These are phyloP conservation scores for Holtermanniella nyarrowii DNA, from an alignment of 768 basidiomycete genomes.

Conservation along the genomic window DNA sequence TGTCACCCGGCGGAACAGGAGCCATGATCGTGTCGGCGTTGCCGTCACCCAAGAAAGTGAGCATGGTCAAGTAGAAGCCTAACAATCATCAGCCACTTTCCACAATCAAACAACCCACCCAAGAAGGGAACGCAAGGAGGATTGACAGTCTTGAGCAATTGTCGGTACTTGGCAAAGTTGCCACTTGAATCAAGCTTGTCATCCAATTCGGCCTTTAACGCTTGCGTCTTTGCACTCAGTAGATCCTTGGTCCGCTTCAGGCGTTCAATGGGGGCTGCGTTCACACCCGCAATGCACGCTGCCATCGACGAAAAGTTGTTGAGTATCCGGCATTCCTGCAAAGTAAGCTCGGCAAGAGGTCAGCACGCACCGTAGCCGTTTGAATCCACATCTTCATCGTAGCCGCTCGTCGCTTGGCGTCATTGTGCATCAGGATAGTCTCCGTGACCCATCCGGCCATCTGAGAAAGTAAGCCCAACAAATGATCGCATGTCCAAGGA, in stretches of 20 bases:
- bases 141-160: conserved; percentile 65
- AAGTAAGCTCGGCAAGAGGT: neutral
- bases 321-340: conserved; percentile 70
- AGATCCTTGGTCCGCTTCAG: conserved; percentile 90
- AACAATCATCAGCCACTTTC: neutral
- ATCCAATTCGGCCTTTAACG: conserved; percentile 68
- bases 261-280: conserved; percentile 83
- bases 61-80: conserved; percentile 91
- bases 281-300: conserved; percentile 85
- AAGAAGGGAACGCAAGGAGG: conserved; percentile 96
- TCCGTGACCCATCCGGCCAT: conserved; percentile 55
- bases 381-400: conserved; percentile 81
- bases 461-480: too few species aligned
- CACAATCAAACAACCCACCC: conserved; percentile 48
- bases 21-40: conserved; percentile 41
- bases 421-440: conserved; percentile 76
- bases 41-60: conserved; percentile 98
- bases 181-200: conserved; percentile 84
- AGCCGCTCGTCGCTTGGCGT: conserved; percentile 66
- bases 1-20: conserved; percentile 42
- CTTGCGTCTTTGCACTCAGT: conserved; percentile 62
- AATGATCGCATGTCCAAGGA: too few species aligned
- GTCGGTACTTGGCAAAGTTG: conserved; percentile 87
- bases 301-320: conserved; percentile 98
- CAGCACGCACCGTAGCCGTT: conserved; percentile 48